Percentiles rank a stretch among this genome's conserved stretches.
Evolutionary conservation across 1,284 basidiomycete species (phyloP).

Genomic region (Leucoagaricus sp.): DNA sequence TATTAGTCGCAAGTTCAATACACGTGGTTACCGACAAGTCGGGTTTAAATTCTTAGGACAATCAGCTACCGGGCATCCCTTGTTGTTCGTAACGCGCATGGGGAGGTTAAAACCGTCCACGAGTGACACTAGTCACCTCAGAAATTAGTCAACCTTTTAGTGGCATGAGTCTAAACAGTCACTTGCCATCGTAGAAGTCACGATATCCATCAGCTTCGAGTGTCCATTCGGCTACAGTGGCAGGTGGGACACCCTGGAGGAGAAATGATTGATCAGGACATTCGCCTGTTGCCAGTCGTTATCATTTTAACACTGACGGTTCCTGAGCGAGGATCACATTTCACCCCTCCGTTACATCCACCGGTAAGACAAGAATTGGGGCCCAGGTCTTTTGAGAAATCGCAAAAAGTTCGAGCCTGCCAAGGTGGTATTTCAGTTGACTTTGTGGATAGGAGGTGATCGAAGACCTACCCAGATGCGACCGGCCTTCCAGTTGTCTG

Average conservation of each 20-base stretch:
- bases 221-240: conserved; percentile 57
- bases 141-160: background rate
- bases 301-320: conserved; percentile 33
- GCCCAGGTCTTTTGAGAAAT: conserved; percentile 44
- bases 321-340: conserved; percentile 43
- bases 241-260: conserved; percentile 53
- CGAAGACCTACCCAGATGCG: conserved; percentile 41
- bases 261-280: too few species aligned
- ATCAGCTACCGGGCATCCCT: conserved; percentile 48
- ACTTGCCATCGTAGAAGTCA: conserved; percentile 48
- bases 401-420: conserved; percentile 46
- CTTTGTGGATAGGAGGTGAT: background rate
- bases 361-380: conserved; percentile 53
- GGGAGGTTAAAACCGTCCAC: conserved; percentile 64
- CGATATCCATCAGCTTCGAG: conserved; percentile 33
- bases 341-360: conserved; percentile 55
- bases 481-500: conserved; percentile 50
- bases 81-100: conserved; percentile 49
- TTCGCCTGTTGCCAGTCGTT: background rate
- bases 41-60: conserved; percentile 58
- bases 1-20: background rate
- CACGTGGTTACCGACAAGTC: conserved; percentile 28
- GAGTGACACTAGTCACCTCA: conserved; percentile 36
- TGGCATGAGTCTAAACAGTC: too few species aligned
- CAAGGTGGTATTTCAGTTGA: background rate